Percentiles rank a stretch among this genome's conserved stretches.
These are phyloP conservation scores for Lactifluus volemus DNA, from an alignment of 768 basidiomycete genomes.

Conservation along the genomic window DNA sequence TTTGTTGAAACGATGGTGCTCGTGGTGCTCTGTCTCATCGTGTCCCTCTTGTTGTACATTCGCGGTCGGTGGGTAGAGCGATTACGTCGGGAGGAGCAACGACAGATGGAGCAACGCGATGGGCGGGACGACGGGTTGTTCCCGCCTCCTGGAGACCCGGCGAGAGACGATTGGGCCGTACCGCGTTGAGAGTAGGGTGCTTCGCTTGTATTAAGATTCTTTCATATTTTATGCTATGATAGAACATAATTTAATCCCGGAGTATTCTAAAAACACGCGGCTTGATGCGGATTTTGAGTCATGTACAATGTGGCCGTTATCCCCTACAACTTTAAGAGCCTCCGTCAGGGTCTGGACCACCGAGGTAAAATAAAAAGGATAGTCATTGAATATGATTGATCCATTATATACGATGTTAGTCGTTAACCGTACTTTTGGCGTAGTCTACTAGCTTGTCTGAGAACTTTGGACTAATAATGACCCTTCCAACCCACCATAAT, in stretches of 20 bases:
- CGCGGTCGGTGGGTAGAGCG: conserved; percentile 71
- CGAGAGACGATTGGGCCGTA: conserved; percentile 23
- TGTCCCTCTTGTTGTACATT: conserved; percentile 69
- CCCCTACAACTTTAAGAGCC: no score
- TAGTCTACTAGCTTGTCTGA: conserved; percentile 2
- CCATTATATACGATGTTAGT: not conserved
- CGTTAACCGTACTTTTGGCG: not conserved
- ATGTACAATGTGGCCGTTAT: no score
- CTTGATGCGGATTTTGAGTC: no score
- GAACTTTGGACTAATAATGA: conserved; percentile 5
- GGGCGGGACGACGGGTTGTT: conserved; percentile 21
- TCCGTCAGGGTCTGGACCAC: no score
- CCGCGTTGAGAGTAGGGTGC: conserved; percentile 15
- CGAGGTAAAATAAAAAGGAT: no score
- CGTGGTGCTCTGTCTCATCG: conserved; percentile 59
- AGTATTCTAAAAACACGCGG: not conserved
- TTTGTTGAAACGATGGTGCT: conserved; percentile 75
- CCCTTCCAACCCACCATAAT: conserved; percentile 40
- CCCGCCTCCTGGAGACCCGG: conserved; percentile 25
- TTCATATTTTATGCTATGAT: not conserved
- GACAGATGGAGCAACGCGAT: conserved; percentile 32
- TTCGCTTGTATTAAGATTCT: not conserved
- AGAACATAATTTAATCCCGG: not conserved
- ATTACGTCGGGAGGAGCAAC: conserved; percentile 52
- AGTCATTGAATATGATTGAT: no score